A percentile compares a stretch with the other conserved stretches of the same genome.
Conservation (phyloP, 306 rosid species). For the Gastrolobium villosum region DNA sequence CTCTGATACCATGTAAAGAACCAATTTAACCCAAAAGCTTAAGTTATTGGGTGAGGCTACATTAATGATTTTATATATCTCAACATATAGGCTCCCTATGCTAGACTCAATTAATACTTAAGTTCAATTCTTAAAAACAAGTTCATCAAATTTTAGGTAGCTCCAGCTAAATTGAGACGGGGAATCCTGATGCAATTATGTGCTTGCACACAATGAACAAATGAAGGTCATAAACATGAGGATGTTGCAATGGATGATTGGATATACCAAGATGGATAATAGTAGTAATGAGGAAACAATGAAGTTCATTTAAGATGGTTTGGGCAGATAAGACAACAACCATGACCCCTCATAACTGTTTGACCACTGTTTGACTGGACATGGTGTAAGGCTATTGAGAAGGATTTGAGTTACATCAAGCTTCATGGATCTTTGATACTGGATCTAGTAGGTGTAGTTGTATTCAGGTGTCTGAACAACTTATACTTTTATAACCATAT, state of each 20-base stretch:
- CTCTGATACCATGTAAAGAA: too few species aligned
- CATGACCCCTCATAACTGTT: background rate
- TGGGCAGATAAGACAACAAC: slow-evolving; percentile 8
- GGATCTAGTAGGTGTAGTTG: background rate
- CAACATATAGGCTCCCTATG: slow-evolving; percentile 1
- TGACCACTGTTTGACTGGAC: background rate
- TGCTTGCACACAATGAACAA: background rate
- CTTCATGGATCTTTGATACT: background rate
- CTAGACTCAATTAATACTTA: slow-evolving; percentile 7
- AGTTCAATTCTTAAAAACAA: background rate
- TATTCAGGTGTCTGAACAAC: background rate
- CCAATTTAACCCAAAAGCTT: too few species aligned
- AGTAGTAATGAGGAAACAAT: background rate
- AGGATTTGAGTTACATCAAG: background rate
- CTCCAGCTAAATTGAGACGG: background rate
- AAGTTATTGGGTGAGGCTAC: too few species aligned
- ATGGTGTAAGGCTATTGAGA: background rate
- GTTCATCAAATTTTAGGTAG: background rate
- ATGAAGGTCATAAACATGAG: background rate
- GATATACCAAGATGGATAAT: slow-evolving; percentile 5
- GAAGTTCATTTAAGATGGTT: slow-evolving; percentile 12
- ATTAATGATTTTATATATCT: too few species aligned
- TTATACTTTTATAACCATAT: slow-evolving; percentile 12
- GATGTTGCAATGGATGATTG: slow-evolving; percentile 6
- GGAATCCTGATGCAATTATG: background rate